phyloP scores from a whole-genome alignment of 2,329 filamentous ascomycete genomes.

The Cladobotryum mycophilum region DNA sequence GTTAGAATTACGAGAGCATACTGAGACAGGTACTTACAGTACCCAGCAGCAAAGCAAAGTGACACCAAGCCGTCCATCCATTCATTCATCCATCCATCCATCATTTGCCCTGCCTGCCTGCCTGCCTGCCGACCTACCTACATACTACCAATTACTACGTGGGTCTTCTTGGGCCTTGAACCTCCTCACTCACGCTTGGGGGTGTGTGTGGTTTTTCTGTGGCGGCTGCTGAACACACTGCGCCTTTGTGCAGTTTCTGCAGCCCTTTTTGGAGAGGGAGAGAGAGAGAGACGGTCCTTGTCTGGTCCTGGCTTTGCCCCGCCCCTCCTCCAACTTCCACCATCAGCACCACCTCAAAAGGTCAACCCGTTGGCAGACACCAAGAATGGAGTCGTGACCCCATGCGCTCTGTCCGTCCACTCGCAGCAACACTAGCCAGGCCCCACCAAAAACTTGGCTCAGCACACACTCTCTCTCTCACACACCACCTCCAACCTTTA shows the following conservation, averaged over 20 bases:
- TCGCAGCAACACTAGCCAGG: background rate
- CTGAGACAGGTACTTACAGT: background rate
- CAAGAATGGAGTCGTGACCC: slow-evolving; percentile 8
- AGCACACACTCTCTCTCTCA: background rate
- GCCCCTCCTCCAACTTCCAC: background rate
- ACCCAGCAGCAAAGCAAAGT: background rate
- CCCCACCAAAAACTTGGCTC: slow-evolving; percentile 11
- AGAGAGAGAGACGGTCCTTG: background rate
- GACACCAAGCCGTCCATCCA: background rate
- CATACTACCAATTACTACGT: no score
- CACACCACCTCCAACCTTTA: slow-evolving; percentile 10
- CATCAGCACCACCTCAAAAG: background rate
- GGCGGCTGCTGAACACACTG: no score
- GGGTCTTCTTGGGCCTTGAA: no score
- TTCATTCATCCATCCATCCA: background rate
- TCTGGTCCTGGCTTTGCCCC: background rate
- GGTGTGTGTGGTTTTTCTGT: no score
- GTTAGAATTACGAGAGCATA: background rate
- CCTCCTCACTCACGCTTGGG: no score
- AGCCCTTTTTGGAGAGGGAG: background rate
- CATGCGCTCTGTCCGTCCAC: slow-evolving; percentile 1
- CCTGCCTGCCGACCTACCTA: background rate
- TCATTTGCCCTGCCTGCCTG: background rate
- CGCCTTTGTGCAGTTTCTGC: background rate
- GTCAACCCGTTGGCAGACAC: background rate